phyloP scores from a whole-genome alignment of 2,329 filamentous ascomycete genomes.

The Monilinia fructicola region DNA sequence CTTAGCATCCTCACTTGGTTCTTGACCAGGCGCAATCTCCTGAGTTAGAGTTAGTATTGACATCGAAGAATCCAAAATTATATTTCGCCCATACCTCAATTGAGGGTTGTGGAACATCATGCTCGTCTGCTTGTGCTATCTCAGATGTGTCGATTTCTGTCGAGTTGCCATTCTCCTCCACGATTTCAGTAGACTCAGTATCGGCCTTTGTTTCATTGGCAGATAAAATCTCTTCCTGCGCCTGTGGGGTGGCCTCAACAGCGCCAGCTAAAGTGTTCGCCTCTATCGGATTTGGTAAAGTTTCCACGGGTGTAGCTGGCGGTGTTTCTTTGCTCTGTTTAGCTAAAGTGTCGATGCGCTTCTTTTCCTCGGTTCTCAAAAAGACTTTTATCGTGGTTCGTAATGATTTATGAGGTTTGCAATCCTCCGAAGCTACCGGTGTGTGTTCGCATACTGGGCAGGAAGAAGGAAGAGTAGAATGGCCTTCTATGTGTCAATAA shows the following conservation, averaged over 20 bases:
- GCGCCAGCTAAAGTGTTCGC: slow-evolving; percentile 31
- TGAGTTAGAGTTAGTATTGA: slow-evolving; percentile 31
- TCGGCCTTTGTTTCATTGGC: slow-evolving; percentile 22
- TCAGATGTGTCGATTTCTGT: slow-evolving; percentile 25
- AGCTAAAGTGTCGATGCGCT: slow-evolving; percentile 64
- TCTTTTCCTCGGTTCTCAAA: slow-evolving; percentile 87
- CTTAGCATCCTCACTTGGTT: slow-evolving; percentile 33
- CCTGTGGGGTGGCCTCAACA: slow-evolving; percentile 29
- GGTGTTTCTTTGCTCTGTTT: slow-evolving; percentile 44
- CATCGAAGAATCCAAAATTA: background rate
- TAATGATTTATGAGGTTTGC: slow-evolving; percentile 85
- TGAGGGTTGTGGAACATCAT: slow-evolving; percentile 43
- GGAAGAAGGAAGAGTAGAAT: slow-evolving; percentile 70
- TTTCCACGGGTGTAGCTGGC: slow-evolving; percentile 37
- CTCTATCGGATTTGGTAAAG: slow-evolving; percentile 28
- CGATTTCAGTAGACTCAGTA: background rate
- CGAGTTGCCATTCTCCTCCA: slow-evolving; percentile 24
- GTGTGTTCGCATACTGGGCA: slow-evolving; percentile 94
- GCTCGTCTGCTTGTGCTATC: slow-evolving; percentile 33
- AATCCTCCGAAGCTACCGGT: slow-evolving; percentile 81
- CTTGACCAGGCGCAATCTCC: slow-evolving; percentile 41
- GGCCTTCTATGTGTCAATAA: slow-evolving; percentile 50
- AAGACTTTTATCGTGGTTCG: slow-evolving; percentile 91
- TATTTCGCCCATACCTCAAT: slow-evolving; percentile 40
- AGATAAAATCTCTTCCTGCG: slow-evolving; percentile 24